A percentile compares a stretch with the other conserved stretches of the same genome.
Evolutionary conservation across 345 rosid genomes (phyloP).

Genomic region (Acer saccharum): DNA sequence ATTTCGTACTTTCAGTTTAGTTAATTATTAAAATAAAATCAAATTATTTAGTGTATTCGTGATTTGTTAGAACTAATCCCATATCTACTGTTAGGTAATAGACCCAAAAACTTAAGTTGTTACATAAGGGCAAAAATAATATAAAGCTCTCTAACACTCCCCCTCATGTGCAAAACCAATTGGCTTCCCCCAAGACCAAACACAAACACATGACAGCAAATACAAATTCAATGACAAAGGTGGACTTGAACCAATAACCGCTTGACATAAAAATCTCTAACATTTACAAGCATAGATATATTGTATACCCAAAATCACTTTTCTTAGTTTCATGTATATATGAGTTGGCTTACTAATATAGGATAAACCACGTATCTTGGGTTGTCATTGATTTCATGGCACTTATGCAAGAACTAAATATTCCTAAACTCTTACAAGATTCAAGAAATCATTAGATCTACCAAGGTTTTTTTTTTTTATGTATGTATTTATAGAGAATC

Average conservation of each 20-base stretch:
- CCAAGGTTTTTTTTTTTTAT: not conserved
- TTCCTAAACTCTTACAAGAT: not conserved
- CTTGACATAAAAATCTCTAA: too few relatives aligned
- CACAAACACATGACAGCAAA: too few relatives aligned
- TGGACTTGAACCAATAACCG: not conserved
- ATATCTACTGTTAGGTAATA: not conserved
- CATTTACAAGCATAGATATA: not conserved
- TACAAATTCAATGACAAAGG: too few relatives aligned
- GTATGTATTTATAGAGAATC: not conserved
- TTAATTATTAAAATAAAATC: not conserved
- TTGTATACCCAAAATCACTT: not conserved
- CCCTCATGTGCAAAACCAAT: too few relatives aligned
- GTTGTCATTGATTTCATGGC: not conserved
- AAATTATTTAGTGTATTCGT: not conserved
- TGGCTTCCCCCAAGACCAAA: too few relatives aligned
- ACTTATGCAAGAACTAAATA: not conserved
- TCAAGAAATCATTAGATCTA: not conserved
- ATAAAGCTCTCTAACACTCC: not conserved
- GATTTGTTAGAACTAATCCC: not conserved
- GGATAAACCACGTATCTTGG: not conserved
- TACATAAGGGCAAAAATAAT: too few relatives aligned
- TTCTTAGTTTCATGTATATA: not conserved
- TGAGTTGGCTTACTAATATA: not conserved
- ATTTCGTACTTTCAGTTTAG: not conserved
- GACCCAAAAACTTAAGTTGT: not conserved